Conservation (phyloP, 1,139 yeast genomes). For the Kodamaea arcana region DNA sequence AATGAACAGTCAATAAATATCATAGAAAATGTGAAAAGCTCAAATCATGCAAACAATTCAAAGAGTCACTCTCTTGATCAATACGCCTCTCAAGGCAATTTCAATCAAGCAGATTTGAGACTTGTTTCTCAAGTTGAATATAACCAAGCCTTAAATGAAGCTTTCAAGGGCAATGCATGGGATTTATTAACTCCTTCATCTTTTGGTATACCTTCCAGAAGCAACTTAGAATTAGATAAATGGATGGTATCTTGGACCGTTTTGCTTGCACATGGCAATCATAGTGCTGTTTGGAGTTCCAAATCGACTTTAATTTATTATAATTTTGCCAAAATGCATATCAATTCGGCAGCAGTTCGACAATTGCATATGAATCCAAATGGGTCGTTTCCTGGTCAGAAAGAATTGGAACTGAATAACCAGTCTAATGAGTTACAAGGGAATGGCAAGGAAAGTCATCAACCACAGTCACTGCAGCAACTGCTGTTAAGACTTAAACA, state of each 20-base stretch:
- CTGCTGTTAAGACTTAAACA: background rate
- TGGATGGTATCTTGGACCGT: conserved; percentile 87
- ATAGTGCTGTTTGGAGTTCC: conserved; percentile 66
- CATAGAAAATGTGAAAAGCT: conserved; percentile 5
- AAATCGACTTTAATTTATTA: conserved; percentile 68
- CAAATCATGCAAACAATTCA: background rate
- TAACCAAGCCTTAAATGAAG: conserved; percentile 60
- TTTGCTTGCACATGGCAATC: conserved; percentile 54
- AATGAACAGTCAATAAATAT: background rate
- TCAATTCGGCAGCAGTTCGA: conserved; percentile 55
- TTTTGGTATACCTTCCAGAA: conserved; percentile 65
- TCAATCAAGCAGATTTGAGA: conserved; percentile 47
- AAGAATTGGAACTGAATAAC: conserved; percentile 11
- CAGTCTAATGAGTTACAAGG: background rate
- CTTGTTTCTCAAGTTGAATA: conserved; percentile 72
- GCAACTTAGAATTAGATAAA: conserved; percentile 63
- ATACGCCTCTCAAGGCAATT: too few species aligned
- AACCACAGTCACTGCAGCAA: background rate
- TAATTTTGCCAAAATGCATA: conserved; percentile 73
- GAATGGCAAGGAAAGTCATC: conserved; percentile 1
- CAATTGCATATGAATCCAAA: conserved; percentile 36
- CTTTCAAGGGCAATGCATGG: conserved; percentile 62
- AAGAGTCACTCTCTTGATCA: too few species aligned
- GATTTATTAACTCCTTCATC: conserved; percentile 55
- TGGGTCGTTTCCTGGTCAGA: conserved; percentile 37